Evolutionary conservation across 257 asterid genomes (phyloP).

Genomic region (Scutellaria barbata): DNA sequence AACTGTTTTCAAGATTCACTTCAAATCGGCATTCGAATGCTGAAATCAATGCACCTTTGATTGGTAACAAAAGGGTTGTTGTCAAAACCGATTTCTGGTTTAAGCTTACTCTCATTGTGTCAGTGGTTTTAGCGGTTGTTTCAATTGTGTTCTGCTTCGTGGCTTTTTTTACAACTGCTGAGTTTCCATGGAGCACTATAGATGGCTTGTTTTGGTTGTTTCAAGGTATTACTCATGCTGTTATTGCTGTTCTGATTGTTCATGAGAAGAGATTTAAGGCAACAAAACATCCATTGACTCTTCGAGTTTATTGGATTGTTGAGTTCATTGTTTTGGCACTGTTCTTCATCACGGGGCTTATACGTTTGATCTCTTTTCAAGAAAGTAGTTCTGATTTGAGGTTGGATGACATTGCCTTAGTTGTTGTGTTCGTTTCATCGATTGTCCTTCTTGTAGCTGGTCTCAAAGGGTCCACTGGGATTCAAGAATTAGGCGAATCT

Average conservation of each 20-base stretch:
- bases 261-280: slow-evolving; percentile 80
- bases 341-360: slow-evolving; percentile 54
- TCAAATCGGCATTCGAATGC: slow-evolving; percentile 34
- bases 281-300: slow-evolving; percentile 57
- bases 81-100: slow-evolving; percentile 57
- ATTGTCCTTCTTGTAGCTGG: slow-evolving; percentile 52
- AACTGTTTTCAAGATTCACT: slow-evolving; percentile 52
- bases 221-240: slow-evolving; percentile 58
- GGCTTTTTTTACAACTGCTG: slow-evolving; percentile 35
- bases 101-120: slow-evolving; percentile 46
- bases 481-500: slow-evolving; percentile 37
- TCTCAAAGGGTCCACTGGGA: slow-evolving; percentile 73
- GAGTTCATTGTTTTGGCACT: slow-evolving; percentile 52
- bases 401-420: slow-evolving; percentile 62
- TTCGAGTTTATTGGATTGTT: slow-evolving; percentile 66
- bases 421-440: slow-evolving; percentile 51
- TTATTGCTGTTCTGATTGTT: slow-evolving; percentile 47
- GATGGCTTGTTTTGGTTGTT: slow-evolving; percentile 70
- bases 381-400: slow-evolving; percentile 52
- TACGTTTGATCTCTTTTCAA: slow-evolving; percentile 48
- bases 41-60: slow-evolving; percentile 58
- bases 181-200: slow-evolving; percentile 49
- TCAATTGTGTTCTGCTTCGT: slow-evolving; percentile 53
- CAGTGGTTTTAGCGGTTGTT: slow-evolving; percentile 42
- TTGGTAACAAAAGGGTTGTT: slow-evolving; percentile 43